phyloP scores from a whole-genome alignment of 148 eudicot genomes.

The Beta vulgaris region DNA sequence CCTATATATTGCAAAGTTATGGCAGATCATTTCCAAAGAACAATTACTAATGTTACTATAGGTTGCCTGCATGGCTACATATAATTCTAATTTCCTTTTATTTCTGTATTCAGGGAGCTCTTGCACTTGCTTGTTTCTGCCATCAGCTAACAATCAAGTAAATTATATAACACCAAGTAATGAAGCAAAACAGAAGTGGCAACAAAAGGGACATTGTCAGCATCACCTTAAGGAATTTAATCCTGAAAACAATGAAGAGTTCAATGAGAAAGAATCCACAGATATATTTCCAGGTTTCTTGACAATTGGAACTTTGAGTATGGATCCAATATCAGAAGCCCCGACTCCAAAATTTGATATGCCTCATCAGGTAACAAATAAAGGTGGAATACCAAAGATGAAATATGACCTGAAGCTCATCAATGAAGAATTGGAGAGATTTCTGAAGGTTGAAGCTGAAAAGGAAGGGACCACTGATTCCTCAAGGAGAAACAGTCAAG shows the following conservation, averaged over 20 bases:
- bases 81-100: conserved; percentile 4
- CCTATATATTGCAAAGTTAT: not conserved
- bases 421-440: conserved; percentile 57
- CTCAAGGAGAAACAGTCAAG: conserved; percentile 44
- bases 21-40: not conserved
- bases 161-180: conserved; percentile 31
- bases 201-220: conserved; percentile 24
- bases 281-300: conserved; percentile 59
- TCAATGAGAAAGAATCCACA: conserved; percentile 32
- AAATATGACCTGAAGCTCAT: conserved; percentile 55
- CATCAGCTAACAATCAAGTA: conserved; percentile 35
- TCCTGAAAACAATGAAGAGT: conserved; percentile 17
- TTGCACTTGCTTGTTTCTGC: conserved; percentile 26
- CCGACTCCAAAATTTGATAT: conserved; percentile 56
- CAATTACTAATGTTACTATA: not conserved
- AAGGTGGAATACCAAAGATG: conserved; percentile 36
- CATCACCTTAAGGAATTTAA: conserved; percentile 8
- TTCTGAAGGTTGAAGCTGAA: conserved; percentile 43
- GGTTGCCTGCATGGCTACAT: not conserved
- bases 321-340: conserved; percentile 48
- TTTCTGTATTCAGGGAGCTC: conserved; percentile 39
- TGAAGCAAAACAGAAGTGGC: conserved; percentile 24
- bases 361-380: conserved; percentile 31
- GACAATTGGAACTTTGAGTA: conserved; percentile 72
- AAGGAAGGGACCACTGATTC: conserved; percentile 36